These are phyloP conservation scores for Vigna mungo DNA, from an alignment of 306 rosid species.

Conservation along the genomic window DNA sequence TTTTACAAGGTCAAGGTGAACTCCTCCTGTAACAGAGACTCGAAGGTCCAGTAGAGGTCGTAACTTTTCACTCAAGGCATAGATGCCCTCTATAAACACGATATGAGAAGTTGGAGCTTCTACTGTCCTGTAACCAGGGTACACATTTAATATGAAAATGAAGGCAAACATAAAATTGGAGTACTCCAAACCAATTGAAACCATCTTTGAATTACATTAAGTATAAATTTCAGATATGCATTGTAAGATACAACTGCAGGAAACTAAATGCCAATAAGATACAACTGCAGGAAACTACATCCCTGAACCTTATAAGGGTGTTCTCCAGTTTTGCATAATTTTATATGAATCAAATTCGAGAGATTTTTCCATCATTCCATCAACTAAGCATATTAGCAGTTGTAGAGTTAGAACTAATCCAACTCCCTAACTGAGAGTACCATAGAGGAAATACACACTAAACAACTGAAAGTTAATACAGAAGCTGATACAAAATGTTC, in stretches of 20 bases:
- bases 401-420: too few species aligned
- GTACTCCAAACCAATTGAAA: constrained; percentile 24
- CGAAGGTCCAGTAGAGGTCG: constrained; percentile 92
- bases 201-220: constrained; percentile 27
- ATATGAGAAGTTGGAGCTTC: constrained; percentile 91
- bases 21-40: constrained; percentile 98
- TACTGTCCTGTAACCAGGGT: constrained; percentile 77
- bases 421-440: too few species aligned
- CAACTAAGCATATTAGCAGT: too few species aligned
- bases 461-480: background rate
- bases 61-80: constrained; percentile 93
- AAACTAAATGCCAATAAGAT: background rate
- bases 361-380: too few species aligned
- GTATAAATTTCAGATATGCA: constrained; percentile 18
- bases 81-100: constrained; percentile 95
- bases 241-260: constrained; percentile 2
- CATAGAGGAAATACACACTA: background rate
- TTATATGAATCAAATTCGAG: too few species aligned
- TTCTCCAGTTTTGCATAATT: background rate
- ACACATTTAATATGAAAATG: constrained; percentile 29
- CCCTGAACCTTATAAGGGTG: background rate
- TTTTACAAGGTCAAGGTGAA: constrained; percentile 98
- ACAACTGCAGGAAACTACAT: constrained; percentile 7
- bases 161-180: constrained; percentile 19
- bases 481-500: background rate